A percentile compares a stretch with the other conserved stretches of the same genome.
Conservation (phyloP, 1,284 basidiomycete genomes). For the Naganishia albida region DNA sequence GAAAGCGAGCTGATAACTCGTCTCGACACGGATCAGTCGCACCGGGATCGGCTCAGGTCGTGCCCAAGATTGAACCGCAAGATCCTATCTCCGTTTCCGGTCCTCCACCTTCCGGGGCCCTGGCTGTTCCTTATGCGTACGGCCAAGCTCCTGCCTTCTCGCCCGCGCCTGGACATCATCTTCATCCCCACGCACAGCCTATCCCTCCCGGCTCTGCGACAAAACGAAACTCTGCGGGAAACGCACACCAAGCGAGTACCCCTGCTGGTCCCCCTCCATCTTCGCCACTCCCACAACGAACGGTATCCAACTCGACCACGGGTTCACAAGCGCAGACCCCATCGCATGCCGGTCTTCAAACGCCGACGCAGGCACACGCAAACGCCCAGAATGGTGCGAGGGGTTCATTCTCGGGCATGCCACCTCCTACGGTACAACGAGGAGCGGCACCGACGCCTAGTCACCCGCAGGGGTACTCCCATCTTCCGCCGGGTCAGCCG, state of each 20-base stretch:
- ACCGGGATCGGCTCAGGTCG: slow-evolving; percentile 6
- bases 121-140: slow-evolving; percentile 14
- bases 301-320: slow-evolving; percentile 4
- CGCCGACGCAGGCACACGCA: slow-evolving; percentile 9
- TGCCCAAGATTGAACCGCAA: slow-evolving; percentile 17
- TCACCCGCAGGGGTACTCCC: not conserved
- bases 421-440: slow-evolving; percentile 13
- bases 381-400: not conserved
- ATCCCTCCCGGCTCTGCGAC: slow-evolving; percentile 5
- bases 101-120: not conserved
- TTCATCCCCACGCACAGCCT: slow-evolving; percentile 3
- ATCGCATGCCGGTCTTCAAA: slow-evolving; percentile 5
- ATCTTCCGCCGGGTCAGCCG: slow-evolving; percentile 6
- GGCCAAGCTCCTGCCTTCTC: slow-evolving; percentile 2
- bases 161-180: slow-evolving; percentile 4
- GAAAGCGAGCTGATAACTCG: not conserved
- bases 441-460: not conserved
- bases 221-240: slow-evolving; percentile 1
- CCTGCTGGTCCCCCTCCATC: slow-evolving; percentile 1
- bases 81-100: not conserved
- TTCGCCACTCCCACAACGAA: slow-evolving; percentile 8
- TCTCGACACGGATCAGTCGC: slow-evolving; percentile 8
- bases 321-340: slow-evolving; percentile 17
- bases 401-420: slow-evolving; percentile 11
- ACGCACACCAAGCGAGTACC: slow-evolving; percentile 3